Base-by-base conservation (phyloP, 345 rosid genomes). In the Crucihimalaya himalaica region DNA sequence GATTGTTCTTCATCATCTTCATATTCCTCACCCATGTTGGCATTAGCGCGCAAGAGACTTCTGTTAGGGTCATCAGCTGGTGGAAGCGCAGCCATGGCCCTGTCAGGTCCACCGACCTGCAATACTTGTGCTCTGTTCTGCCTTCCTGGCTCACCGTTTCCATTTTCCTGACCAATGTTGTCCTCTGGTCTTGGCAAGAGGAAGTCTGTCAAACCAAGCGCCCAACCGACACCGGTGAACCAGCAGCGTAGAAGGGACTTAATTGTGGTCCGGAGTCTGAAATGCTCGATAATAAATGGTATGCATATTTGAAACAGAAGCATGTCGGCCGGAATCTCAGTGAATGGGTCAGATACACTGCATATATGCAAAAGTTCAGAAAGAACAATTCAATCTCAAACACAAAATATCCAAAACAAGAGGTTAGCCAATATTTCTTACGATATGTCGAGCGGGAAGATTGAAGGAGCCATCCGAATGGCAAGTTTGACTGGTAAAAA, bases 311-410 rank as follows among this genome's bases (percentile, higher is more conserved):
- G 98, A 73, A 96, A 92, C 63, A 96, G 89, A 67, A 96, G 99
- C 94, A 92, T 89, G 85, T 89, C 97, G 27, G 94, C 98, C 0
- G 99, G 99, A 72, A 96, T 92, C 82, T 96, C 99, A 8, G 99
- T 96, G 80, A 92, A 89, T 59, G 99, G 99, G 74, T 96, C 99
- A 0, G 99, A 89, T 37, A 96, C 94, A 78, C 97, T 95, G 96
- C 68, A 72, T 58, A 63, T 1, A 76, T 59, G 13, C 54, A 35
- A 4, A 64, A 20, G 68, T 61, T 35, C 67, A 47, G 20, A 59
- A 62, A 48, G 2, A 52, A 14, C 35, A 35, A 58, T 6, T 15
- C 48, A 43, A 45, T n/a, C 29, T n/a, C 10, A 45, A 72, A 37
- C 51, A 65, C 8, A 15, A 71, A 29, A 64, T 32, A 43, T 71